Base-by-base conservation (phyloP, 2,329 filamentous ascomycete genomes). In the Tolypocladium inflatum region DNA sequence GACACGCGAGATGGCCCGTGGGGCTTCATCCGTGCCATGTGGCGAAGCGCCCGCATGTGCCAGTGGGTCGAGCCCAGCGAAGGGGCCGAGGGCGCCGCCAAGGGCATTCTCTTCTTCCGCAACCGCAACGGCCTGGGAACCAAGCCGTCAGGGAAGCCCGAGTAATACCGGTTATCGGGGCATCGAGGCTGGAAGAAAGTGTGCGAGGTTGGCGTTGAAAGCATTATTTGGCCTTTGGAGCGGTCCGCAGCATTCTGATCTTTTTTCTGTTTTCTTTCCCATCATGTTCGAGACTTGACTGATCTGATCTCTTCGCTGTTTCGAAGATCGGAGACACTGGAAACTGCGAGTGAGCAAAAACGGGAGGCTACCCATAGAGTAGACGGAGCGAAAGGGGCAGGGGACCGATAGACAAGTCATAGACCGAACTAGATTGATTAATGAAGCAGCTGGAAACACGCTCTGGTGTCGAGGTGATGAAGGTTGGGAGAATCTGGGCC, bases 51-150 rank as follows among this genome's bases (percentile, higher is more conserved):
- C 50, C 86, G 94, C 61, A 85, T 82, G 85, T 99, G 94, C 83
- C 91, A 97, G 75, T 99, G 91, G 90, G 92, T 99, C 62, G 94
- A 99, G 85, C 91, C 92, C 58, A 91, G 85, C 69, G 88, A 85
- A 67, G 90, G 85, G 57, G 89, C 91, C 55, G 75, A 85, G 70
- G 93, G 91, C 39, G 87, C 92, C 67, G 87, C 86, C 71, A 88
- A 91, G 78, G 86, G 88, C 61, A 87, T 99, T 37, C 76, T 96
- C 57, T 97, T 99, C 84, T 99, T 89, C 88, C 86, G 93, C 70
- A 99, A 99, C 82, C 82, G 82, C 67, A 99, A 97, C 76, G 89
- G 90, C 23, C 77, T 96, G 30, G 94, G 94, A 64, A 76, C 85
- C 38, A 70, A 70, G 63, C 74, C 74, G 13, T 26, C 41, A 2